Conservation (phyloP, 495 filamentous ascomycete genomes). For the Penicillium paxilli region DNA sequence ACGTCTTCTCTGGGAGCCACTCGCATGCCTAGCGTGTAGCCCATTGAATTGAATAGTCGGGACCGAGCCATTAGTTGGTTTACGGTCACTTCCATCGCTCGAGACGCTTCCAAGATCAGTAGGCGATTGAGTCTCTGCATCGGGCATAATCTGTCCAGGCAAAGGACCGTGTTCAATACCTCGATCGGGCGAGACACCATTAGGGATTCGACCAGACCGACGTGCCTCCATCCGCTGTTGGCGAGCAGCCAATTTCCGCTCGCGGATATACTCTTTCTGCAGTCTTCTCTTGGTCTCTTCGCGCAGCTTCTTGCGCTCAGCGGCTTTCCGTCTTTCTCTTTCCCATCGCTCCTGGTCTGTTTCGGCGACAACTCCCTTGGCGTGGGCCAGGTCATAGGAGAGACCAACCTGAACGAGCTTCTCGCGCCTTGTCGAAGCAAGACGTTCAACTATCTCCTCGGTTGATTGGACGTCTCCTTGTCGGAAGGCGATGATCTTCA, state of each 20-base stretch:
- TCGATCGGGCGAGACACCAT: slow-evolving; percentile 4
- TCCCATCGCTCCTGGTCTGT: slow-evolving; percentile 61
- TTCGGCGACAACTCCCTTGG: slow-evolving; percentile 68
- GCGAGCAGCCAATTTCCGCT: slow-evolving; percentile 49
- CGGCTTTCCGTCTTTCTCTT: slow-evolving; percentile 45
- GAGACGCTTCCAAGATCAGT: slow-evolving; percentile 21
- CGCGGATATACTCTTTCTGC: slow-evolving; percentile 53
- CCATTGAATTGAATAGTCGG: slow-evolving; percentile 37
- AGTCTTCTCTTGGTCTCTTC: slow-evolving; percentile 43
- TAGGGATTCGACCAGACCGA: slow-evolving; percentile 10
- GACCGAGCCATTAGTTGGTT: slow-evolving; percentile 21
- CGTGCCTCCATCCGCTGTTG: slow-evolving; percentile 32
- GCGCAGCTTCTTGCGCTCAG: slow-evolving; percentile 41
- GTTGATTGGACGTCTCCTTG: slow-evolving; percentile 49
- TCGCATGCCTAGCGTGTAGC: slow-evolving; percentile 17
- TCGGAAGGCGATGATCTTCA: slow-evolving; percentile 75
- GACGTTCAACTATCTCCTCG: slow-evolving; percentile 66
- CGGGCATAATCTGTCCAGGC: slow-evolving; percentile 20
- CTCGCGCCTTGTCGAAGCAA: slow-evolving; percentile 64
- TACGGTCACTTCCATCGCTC: slow-evolving; percentile 18
- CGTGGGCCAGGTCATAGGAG: slow-evolving; percentile 82
- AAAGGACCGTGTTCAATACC: slow-evolving; percentile 4
- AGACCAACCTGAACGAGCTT: slow-evolving; percentile 82
- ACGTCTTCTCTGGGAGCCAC: slow-evolving; percentile 6
- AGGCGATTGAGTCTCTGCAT: slow-evolving; percentile 29